Evolutionary conservation across 2,329 filamentous ascomycete species (phyloP), one percentile per base, ranked within the genome.

Genomic region (Phialophora expanda): DNA sequence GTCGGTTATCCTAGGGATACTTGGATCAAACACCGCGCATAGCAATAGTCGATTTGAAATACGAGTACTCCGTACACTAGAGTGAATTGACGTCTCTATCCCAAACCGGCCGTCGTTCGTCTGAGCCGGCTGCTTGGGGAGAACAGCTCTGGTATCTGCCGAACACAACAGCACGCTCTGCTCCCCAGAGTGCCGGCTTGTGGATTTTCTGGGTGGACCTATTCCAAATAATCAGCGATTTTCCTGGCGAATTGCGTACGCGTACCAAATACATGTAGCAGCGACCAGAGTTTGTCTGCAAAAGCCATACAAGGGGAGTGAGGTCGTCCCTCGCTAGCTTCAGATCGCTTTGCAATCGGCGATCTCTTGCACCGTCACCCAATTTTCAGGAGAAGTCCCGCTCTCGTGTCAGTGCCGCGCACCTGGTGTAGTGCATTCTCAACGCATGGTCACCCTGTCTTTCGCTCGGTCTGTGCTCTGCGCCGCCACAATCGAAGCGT

Each of bases 261-360:
- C 3, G 32, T 34, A 28, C 28, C 7, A 4, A 5, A 4, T 3
- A 12, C 32, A 3, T 12, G 53, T 11, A 20, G 28, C 32, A 34
- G 26, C 26, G 11, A 30, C 24, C 53, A 32, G 34, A 34, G 28
- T 28, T 34, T 55, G n/a, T 20, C 14, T 34, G 24, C 2, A 17
- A 55, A 12, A 32, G 53, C 8, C 53, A n/a, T n/a, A 26, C 20
- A 24, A 24, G 24, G 17, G 53, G 3, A 22, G 24, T 55, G 28
- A 34, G 53, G 28, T 34, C 53, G 14, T 5, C 22, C 26, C 14
- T 24, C 22, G 12, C 26, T 26, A 30, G 30, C 20, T 8, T 22
- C 24, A 24, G 48, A 51, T 51, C 48, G 22, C 24, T 24, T n/a
- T 28, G 22, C 28, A 12, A 55, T 55, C 53, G 53, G 24, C 53